Evolutionary conservation across 208 protist genomes (phyloP).

Genomic region (Polymyxa betae): DNA sequence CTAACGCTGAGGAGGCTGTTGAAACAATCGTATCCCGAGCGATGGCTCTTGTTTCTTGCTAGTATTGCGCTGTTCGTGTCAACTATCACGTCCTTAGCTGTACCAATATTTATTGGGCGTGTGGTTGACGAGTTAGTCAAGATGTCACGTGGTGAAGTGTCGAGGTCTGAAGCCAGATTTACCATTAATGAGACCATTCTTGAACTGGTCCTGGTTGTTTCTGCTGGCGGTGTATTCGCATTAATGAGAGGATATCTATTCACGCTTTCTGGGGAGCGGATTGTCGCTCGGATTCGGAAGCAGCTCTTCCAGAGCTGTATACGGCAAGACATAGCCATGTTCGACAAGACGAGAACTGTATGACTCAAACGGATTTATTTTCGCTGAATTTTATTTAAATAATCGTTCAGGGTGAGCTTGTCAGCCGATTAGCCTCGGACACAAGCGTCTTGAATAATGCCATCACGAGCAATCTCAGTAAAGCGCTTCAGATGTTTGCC

Average conservation of each 20-base stretch:
- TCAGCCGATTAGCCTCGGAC: slow-evolving; percentile 28
- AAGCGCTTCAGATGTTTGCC: not conserved
- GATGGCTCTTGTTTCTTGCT: not conserved
- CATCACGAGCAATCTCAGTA: slow-evolving; percentile 9
- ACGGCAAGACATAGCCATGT: slow-evolving; percentile 22
- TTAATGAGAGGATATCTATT: not conserved
- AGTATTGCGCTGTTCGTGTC: not conserved
- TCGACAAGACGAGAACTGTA: slow-evolving; percentile 27
- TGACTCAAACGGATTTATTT: too few relatives aligned
- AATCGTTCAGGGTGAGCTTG: too few relatives aligned
- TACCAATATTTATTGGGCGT: not conserved
- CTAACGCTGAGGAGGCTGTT: not conserved
- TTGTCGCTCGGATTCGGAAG: slow-evolving; percentile 38
- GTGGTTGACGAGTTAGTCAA: not conserved
- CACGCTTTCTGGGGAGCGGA: slow-evolving; percentile 8
- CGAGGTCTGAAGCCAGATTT: not conserved
- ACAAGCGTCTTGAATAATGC: slow-evolving; percentile 41
- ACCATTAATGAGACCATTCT: not conserved
- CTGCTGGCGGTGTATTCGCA: not conserved
- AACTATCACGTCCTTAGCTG: not conserved
- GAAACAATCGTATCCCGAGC: not conserved
- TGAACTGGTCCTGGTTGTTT: not conserved
- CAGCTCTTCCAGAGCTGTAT: not conserved
- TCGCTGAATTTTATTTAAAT: too few relatives aligned
- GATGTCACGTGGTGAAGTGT: not conserved